Evolutionary conservation across 495 filamentous ascomycete species (phyloP).

Genomic region (Hyaloscypha variabilis): DNA sequence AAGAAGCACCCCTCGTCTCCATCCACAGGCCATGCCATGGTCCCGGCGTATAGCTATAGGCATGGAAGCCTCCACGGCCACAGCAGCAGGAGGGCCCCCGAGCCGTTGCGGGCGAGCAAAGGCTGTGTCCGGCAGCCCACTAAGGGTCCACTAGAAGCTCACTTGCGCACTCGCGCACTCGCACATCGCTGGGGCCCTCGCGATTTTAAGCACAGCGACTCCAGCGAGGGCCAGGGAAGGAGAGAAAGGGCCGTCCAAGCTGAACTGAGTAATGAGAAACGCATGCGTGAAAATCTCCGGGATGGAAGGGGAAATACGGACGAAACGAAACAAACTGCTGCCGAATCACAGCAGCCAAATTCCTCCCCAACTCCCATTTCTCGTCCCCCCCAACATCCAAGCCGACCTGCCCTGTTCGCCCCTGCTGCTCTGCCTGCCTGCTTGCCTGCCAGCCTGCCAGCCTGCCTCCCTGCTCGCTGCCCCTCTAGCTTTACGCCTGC

Average conservation of each 20-base stretch:
- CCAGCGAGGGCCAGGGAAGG: neutral
- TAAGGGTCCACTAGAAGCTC: neutral
- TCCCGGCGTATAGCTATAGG: neutral
- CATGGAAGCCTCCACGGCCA: neutral
- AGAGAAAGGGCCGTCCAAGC: neutral
- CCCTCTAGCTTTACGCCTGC: slow-evolving; percentile 21
- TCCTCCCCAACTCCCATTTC: neutral
- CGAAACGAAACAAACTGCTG: slow-evolving; percentile 11
- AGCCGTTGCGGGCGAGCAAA: neutral
- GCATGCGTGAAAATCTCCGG: slow-evolving; percentile 1
- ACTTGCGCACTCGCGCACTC: neutral
- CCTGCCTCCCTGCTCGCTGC: neutral
- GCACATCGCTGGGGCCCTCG: neutral
- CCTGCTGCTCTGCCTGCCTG: slow-evolving; percentile 5
- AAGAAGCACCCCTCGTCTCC: neutral
- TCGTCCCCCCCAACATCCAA: no score
- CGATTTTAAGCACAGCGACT: neutral
- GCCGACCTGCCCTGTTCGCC: no score
- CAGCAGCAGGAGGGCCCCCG: neutral
- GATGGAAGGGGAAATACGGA: slow-evolving; percentile 7
- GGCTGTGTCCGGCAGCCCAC: neutral
- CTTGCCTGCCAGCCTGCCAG: slow-evolving; percentile 6
- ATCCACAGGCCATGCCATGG: neutral
- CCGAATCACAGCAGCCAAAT: neutral
- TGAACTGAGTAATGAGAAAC: neutral